These are phyloP conservation scores for Suillus ampliporus DNA, from an alignment of 768 basidiomycete genomes.

Conservation along the genomic window DNA sequence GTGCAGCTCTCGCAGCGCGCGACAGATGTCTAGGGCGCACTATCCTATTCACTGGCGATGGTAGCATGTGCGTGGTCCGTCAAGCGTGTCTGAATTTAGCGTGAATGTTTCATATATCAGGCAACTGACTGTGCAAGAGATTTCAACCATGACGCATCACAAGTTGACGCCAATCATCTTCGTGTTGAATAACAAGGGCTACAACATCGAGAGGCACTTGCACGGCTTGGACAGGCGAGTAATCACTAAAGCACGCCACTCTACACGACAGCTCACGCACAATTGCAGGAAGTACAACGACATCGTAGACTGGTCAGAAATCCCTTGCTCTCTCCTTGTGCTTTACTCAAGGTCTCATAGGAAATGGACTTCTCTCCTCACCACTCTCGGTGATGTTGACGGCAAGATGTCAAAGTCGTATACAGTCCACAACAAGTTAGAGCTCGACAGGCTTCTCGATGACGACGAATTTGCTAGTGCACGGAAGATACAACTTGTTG, in stretches of 20 bases:
- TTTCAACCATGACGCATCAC: constrained; percentile 80
- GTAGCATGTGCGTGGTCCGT: constrained; percentile 62
- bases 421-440: constrained; percentile 67
- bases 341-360: constrained; percentile 26
- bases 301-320: constrained; percentile 68
- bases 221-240: constrained; percentile 65
- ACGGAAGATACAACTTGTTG: constrained; percentile 77
- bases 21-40: constrained; percentile 68
- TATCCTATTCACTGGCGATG: constrained; percentile 87
- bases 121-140: constrained; percentile 81
- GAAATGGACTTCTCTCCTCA: constrained; percentile 73
- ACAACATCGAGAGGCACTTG: constrained; percentile 85
- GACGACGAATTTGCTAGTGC: constrained; percentile 64
- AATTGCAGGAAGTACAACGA: constrained; percentile 79
- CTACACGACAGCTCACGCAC: constrained; percentile 1
- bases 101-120: constrained; percentile 39
- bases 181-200: constrained; percentile 80
- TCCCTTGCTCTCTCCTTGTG: background rate
- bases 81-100: background rate
- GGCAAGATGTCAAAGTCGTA: constrained; percentile 62
- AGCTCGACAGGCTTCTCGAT: constrained; percentile 71
- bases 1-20: constrained; percentile 79
- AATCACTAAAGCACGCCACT: background rate
- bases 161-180: constrained; percentile 84
- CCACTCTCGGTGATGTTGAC: constrained; percentile 57